Evolutionary conservation across 2,329 filamentous ascomycete species (phyloP), one percentile per base, ranked within the genome.

Genomic region (Monosporascus sp.): DNA sequence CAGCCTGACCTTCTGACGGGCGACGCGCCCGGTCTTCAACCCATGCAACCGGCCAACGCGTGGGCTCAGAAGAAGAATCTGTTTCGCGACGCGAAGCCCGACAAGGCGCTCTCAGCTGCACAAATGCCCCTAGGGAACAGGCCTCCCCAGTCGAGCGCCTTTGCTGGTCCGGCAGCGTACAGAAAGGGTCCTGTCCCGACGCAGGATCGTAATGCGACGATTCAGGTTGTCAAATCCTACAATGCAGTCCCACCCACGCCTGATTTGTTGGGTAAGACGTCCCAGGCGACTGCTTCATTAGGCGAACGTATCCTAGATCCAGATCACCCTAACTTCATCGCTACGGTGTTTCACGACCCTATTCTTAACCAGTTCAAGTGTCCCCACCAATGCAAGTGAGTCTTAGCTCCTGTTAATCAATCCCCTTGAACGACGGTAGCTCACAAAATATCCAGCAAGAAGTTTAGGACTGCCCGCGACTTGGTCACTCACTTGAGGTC

Each of bases 371-470:
- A 69, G 48, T 87, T 74, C 68, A 70, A 66, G 51, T 87, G 84
- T 51, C 83, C 83, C 0, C 74, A 79, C 51, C 59, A 64, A 3
- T 86, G 84, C 74, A 67, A 70, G 74, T 81, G 70, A 71, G 73
- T 66, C 9, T 37, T 7, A 39, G 27, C 39, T 37, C 48, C 37
- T 47, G 20, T 17, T 20, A 2, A 25, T 11, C 22, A 18, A 17
- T 5, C 5, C 14, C 37, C 20, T 27, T 20, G 36, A 52, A 18
- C 18, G 11, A 11, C 7, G 36, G 14, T 25, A 31, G 39, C 54
- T 64, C 51, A 65, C 51, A 50, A 25, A 49, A 38, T 48, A 37
- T 41, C 8, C 51, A 79, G 75, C 1, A 76, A 76, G 53, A 67
- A 66, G 2, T 77, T 74, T 62, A 67, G 68, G 38, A 66, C 53